Base-by-base conservation (phyloP, 305 asterid genomes). In the Salvia sclarea region DNA sequence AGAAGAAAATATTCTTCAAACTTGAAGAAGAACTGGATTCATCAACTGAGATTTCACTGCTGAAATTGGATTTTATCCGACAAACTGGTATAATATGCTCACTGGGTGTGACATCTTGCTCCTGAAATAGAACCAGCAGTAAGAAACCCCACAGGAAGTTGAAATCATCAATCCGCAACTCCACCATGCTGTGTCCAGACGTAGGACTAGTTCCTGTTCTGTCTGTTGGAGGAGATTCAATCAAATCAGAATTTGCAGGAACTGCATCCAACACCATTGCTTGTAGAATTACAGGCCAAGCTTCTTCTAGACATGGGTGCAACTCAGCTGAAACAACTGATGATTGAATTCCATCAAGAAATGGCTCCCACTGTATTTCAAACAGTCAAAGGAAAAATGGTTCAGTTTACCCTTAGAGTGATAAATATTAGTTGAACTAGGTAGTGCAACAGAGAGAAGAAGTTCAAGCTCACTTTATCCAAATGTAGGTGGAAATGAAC, bases 311-410 rank as follows among this genome's bases (percentile, higher is more conserved):
- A 74, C 98, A 95, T 58, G 93, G 90, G 71, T 80, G 80, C 87
- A 95, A 75, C 81, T 82, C 87, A 75, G 84, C 78, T 81, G 95
- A 89, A 75, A 85, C 95, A 76, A 76, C 76, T 31, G 92, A 76
- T 61, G 98, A 87, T 70, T 89, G 97, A 72, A 95, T 85, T 72
- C 98, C 99, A 73, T 95, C 99, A 79, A 95, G 98, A 80, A 95
- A 86, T 70, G 97, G 96, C 81, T 83, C 88, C 98, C 97, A 86
- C 99, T 95, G 89, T 44, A 85, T 68, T 71, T 48, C 71, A 60
- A 66, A 70, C 54, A 79, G 77, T 65, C 48, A 70, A 77, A 49
- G 58, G 50, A 61, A 57, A 8, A 43, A 68, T 49, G 49, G 58
- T 68, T 75, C 47, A 81, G 76, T 61, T 73, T 56, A 37, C 62